Percentiles rank a stretch among this genome's conserved stretches.
These are phyloP conservation scores for Hippophae tibetana DNA, from an alignment of 306 rosid species.

Conservation along the genomic window DNA sequence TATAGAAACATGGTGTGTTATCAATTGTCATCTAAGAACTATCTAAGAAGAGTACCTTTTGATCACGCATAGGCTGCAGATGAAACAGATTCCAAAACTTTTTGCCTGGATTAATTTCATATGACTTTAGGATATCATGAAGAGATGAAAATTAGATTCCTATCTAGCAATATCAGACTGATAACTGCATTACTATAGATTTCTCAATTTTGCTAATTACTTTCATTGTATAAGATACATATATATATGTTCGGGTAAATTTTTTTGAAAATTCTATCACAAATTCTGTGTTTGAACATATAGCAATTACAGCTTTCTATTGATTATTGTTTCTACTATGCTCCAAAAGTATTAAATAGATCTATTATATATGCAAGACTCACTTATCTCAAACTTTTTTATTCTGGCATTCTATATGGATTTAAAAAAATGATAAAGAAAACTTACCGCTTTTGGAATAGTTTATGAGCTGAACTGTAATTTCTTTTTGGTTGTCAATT, in stretches of 20 bases:
- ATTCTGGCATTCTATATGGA: neutral
- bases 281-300: no score
- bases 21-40: slow-evolving; percentile 8
- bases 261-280: neutral
- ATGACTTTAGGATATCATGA: slow-evolving; percentile 1
- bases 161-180: neutral
- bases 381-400: neutral
- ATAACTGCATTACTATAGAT: neutral
- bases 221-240: no score
- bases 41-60: slow-evolving; percentile 45
- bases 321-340: no score
- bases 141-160: neutral
- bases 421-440: neutral
- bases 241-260: neutral
- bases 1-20: slow-evolving; percentile 6
- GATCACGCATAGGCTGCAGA: slow-evolving; percentile 99
- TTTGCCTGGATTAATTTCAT: slow-evolving; percentile 49
- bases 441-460: slow-evolving; percentile 74
- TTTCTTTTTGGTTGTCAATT: slow-evolving; percentile 80
- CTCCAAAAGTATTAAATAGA: no score
- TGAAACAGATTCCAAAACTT: slow-evolving; percentile 97
- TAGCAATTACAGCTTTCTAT: no score
- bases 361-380: neutral
- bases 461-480: slow-evolving; percentile 90
- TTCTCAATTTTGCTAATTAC: no score